Evolutionary conservation across 306 rosid species (phyloP), one percentile per base, ranked within the genome.

Genomic region (Myrica gale): DNA sequence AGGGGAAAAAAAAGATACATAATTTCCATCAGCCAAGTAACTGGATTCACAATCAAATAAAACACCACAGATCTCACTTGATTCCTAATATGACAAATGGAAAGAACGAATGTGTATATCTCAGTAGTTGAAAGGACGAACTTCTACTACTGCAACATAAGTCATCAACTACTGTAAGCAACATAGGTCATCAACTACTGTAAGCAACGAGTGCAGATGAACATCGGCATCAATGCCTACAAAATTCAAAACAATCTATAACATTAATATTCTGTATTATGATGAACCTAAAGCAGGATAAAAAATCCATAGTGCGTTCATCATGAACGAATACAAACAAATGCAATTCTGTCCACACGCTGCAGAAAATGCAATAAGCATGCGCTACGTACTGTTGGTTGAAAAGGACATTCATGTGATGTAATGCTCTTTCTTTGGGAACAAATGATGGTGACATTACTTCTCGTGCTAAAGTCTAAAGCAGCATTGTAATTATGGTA

Each of bases 381-480:
- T 47, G 51, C 51, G 76, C 72, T 56, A 77, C 6, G n/a, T n/a
- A n/a, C n/a, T 78, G 80, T 57, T 54, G 68, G 43, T 75, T 54
- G 85, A 90, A 85, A 82, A 73, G 26, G 93, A 84, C 91, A 80
- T 54, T 77, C 73, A 81, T 60, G 74, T 26, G 56, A 66, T 61
- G 74, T 20, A 66, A 66, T 61, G 71, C 26, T 50, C 45, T 69
- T 58, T 68, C 65, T 61, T 51, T 56, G 71, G 79, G 23, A 66
- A 71, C 78, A 71, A 88, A 84, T 82, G 91, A 88, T 81, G 74
- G 96, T 74, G 92, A 92, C 89, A 74, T 87, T 73, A 89, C 96
- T 88, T 85, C 81, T 69, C 81, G 70, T 85, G 77, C 87, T 68
- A 72, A 85, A 80, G 89, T 86, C 92, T 89, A 89, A 86, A 83